These are phyloP conservation scores for Ilyonectria mors-panacis DNA, from an alignment of 2,329 filamentous ascomycete species.

Conservation along the genomic window DNA sequence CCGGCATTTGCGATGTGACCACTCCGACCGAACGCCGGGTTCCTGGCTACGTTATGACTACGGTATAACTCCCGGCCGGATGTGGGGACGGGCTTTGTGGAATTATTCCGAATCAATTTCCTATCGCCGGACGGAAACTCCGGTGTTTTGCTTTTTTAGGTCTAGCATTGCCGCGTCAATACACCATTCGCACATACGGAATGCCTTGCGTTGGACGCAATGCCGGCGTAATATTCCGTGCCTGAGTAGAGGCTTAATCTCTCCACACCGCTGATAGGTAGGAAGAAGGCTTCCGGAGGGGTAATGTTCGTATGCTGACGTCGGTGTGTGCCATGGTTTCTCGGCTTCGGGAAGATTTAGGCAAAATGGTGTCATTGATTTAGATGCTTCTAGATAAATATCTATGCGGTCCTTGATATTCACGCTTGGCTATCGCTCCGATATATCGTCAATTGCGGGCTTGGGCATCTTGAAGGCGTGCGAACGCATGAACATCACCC, in stretches of 20 bases:
- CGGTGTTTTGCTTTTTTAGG: not conserved
- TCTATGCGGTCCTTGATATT: not conserved
- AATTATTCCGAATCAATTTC: no score
- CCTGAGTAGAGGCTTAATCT: not conserved
- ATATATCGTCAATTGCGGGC: not conserved
- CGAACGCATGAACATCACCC: no score
- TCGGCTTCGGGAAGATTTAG: not conserved
- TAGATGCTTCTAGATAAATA: slow-evolving; percentile 7
- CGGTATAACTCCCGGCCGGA: not conserved
- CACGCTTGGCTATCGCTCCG: not conserved
- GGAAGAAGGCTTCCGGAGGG: slow-evolving; percentile 8
- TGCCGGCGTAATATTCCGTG: not conserved
- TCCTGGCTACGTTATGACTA: not conserved
- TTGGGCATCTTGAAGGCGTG: not conserved
- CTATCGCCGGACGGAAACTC: not conserved
- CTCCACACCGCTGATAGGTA: slow-evolving; percentile 2
- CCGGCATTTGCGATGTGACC: not conserved
- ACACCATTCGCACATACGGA: not conserved
- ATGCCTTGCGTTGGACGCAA: not conserved
- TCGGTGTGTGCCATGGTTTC: not conserved
- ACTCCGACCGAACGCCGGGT: not conserved
- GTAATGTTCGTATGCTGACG: not conserved
- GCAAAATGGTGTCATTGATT: not conserved
- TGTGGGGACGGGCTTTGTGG: not conserved
- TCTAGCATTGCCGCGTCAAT: not conserved